phyloP scores from a whole-genome alignment of 495 filamentous ascomycete species.

The Antarctomyces pellizariae region DNA sequence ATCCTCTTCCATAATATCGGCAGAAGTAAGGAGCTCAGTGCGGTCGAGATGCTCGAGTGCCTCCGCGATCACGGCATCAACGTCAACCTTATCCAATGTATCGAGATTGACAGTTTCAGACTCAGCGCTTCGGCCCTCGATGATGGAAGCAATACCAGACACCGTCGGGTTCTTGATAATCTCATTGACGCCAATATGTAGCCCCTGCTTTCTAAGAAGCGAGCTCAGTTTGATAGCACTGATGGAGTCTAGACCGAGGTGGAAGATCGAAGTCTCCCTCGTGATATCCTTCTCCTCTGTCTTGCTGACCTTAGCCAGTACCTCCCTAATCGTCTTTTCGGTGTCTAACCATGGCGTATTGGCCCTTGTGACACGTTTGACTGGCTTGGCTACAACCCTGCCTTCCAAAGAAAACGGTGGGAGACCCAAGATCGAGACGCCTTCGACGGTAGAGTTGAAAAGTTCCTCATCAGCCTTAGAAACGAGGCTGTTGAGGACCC shows the following conservation, averaged over 20 bases:
- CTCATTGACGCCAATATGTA: slow-evolving; percentile 37
- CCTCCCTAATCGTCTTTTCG: slow-evolving; percentile 30
- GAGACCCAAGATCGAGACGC: slow-evolving; percentile 30
- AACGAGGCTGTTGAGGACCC: slow-evolving; percentile 28
- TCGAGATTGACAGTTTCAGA: slow-evolving; percentile 4
- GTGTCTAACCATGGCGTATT: slow-evolving; percentile 16
- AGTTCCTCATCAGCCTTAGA: slow-evolving; percentile 20
- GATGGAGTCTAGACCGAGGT: slow-evolving; percentile 77
- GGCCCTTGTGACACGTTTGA: background rate
- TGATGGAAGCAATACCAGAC: slow-evolving; percentile 24
- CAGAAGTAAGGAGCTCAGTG: slow-evolving; percentile 5
- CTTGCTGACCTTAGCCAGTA: slow-evolving; percentile 39
- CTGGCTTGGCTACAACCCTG: background rate
- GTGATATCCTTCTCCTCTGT: slow-evolving; percentile 34
- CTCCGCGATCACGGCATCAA: slow-evolving; percentile 11
- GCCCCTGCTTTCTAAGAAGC: slow-evolving; percentile 32
- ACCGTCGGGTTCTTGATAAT: slow-evolving; percentile 42
- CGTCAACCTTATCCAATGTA: slow-evolving; percentile 8
- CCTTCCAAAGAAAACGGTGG: slow-evolving; percentile 12
- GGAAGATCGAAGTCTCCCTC: slow-evolving; percentile 47
- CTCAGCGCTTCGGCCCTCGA: slow-evolving; percentile 5
- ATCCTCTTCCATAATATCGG: slow-evolving; percentile 12
- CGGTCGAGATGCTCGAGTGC: slow-evolving; percentile 15
- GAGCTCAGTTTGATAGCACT: slow-evolving; percentile 54
- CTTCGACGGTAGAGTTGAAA: slow-evolving; percentile 22